Evolutionary conservation across 441 rosid genomes (phyloP), one percentile per base, ranked within the genome.

Genomic region (Biscutella laevigata): DNA sequence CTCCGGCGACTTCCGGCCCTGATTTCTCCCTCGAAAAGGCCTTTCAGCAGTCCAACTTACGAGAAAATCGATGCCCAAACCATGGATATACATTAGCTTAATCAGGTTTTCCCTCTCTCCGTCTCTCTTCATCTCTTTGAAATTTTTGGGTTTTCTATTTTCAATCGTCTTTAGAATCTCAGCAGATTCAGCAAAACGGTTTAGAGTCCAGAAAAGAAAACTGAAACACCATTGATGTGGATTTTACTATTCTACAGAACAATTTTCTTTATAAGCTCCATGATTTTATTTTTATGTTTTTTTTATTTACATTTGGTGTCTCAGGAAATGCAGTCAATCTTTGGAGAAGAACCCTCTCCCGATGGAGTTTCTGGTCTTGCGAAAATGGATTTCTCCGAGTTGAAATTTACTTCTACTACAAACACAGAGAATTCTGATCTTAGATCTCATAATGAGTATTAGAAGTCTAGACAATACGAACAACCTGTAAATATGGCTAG

Each of bases 311-410:
- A 22, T 36, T 14, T 43, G 40, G 32, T 50, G 34, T 61, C 53
- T 50, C 67, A 91, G 96, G 95, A 87, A 69, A 80, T 91, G 88
- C 86, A 83, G 67, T 70, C 76, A 3, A 67, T 83, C 39, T 91
- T 91, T 65, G 98, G 98, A 10, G 78, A 77, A 15, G 84, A 82
- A 58, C 74, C 77, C 19, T 82, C 79, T 43, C 26, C 80, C 1
- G 62, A 57, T 41, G 77, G 71, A 12, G 34, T 70, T 16, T 57
- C 74, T 5, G 56, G 68, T 67, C 71, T 82, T 43, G 19, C 12
- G 0, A 48, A 44, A 6, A 57, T 43, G 19, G 54, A 64, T 32
- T 37, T 10, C 17, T 22, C 51, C 22, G 69, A 53, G 22, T 51
- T 67, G 49, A 67, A 73, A n/a, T n/a, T n/a, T n/a, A n/a, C n/a